Conservation (phyloP, 192 early-diverging fungal genomes). For the Phlyctochytrium arcticum region DNA sequence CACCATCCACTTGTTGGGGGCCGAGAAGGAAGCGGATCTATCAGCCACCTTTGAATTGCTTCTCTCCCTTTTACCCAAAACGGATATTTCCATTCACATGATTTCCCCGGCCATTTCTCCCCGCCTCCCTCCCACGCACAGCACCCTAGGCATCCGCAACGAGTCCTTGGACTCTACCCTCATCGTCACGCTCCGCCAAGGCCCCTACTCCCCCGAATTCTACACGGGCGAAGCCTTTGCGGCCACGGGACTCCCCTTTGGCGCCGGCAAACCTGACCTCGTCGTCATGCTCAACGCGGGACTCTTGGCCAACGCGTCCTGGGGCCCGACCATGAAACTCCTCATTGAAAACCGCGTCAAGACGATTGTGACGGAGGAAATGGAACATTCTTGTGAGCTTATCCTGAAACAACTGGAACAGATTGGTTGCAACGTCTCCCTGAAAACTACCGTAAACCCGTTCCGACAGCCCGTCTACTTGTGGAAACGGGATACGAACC, state of each 20-base stretch:
- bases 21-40: conserved; percentile 47
- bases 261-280: conserved; percentile 38
- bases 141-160: conserved; percentile 27
- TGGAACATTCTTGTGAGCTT: conserved; percentile 38
- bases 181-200: conserved; percentile 30
- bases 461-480: conserved; percentile 49
- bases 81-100: conserved; percentile 51
- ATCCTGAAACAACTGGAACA: conserved; percentile 28
- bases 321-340: conserved; percentile 35
- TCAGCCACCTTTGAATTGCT: conserved; percentile 39
- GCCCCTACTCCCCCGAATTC: conserved; percentile 6
- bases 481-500: conserved; percentile 47
- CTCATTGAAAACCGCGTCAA: conserved; percentile 33
- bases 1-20: conserved; percentile 45
- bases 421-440: conserved; percentile 26
- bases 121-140: conserved; percentile 34
- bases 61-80: conserved; percentile 46
- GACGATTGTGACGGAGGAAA: conserved; percentile 41
- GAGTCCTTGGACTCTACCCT: conserved; percentile 30
- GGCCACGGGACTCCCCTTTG: conserved; percentile 30
- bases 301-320: conserved; percentile 34
- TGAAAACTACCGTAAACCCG: conserved; percentile 34
- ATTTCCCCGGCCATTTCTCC: conserved; percentile 38
- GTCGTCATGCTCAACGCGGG: conserved; percentile 44
- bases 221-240: conserved; percentile 28